A percentile compares a stretch with the other conserved stretches of the same genome.
Evolutionary conservation across 257 asterid genomes (phyloP).

Genomic region (Lithospermum erythrorhizon): DNA sequence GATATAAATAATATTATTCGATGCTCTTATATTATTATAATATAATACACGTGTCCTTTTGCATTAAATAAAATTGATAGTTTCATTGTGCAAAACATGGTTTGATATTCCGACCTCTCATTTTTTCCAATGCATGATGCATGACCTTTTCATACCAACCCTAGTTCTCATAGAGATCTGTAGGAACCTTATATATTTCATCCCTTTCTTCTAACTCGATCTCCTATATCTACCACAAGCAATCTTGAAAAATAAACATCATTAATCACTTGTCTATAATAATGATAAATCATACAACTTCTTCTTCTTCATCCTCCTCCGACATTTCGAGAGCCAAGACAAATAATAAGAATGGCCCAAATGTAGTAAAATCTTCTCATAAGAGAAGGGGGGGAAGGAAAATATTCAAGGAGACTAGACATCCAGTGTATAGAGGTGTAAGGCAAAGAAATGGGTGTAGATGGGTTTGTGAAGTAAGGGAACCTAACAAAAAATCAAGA

Average conservation of each 20-base stretch:
- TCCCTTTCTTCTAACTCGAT: background rate
- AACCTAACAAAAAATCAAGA: constrained; percentile 16
- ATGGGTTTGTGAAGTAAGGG: background rate
- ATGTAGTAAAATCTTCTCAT: background rate
- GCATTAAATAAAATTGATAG: background rate
- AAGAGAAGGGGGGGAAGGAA: background rate
- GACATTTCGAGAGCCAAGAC: background rate
- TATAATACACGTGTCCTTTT: background rate
- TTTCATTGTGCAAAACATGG: background rate
- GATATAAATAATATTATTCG: no score
- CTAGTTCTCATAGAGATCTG: background rate
- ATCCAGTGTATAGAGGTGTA: background rate
- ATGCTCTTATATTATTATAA: no score
- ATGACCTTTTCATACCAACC: background rate
- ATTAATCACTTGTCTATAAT: background rate
- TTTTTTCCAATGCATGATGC: no score
- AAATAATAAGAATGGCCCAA: no score
- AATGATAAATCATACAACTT: background rate
- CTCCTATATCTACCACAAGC: no score
- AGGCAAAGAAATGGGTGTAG: background rate
- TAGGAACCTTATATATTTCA: no score
- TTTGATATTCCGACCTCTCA: background rate
- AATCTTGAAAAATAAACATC: no score
- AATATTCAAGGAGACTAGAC: background rate
- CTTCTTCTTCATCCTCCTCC: background rate